A percentile compares a stretch with the other conserved stretches of the same genome.
Evolutionary conservation across 352 stramenopile species (phyloP).

Genomic region (Phytophthora sojae): DNA sequence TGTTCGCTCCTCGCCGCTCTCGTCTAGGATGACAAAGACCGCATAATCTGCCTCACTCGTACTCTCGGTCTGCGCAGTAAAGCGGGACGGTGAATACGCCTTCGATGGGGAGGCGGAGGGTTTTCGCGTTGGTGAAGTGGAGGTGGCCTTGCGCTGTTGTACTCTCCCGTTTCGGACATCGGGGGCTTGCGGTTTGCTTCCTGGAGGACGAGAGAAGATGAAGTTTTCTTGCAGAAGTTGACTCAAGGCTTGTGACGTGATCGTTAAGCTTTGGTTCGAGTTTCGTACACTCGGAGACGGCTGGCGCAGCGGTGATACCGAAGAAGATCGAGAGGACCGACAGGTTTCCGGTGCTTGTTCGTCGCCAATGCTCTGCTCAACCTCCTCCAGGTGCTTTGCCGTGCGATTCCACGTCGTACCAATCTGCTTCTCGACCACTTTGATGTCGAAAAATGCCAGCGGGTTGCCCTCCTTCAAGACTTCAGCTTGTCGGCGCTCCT

Average conservation of each 20-base stretch:
- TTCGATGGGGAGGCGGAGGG: slow-evolving; percentile 6
- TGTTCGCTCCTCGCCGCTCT: slow-evolving; percentile 8
- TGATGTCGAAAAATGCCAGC: slow-evolving; percentile 62
- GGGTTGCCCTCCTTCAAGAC: slow-evolving; percentile 73
- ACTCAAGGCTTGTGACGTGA: slow-evolving; percentile 46
- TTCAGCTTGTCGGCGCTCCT: slow-evolving; percentile 37
- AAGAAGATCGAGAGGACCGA: neutral
- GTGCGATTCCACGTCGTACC: slow-evolving; percentile 21
- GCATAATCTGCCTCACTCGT: slow-evolving; percentile 43
- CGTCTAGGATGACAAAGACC: slow-evolving; percentile 32
- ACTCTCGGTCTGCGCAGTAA: slow-evolving; percentile 14
- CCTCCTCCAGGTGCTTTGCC: neutral
- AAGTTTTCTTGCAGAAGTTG: slow-evolving; percentile 75
- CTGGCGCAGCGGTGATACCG: slow-evolving; percentile 4
- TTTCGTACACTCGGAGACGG: slow-evolving; percentile 9
- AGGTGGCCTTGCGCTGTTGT: slow-evolving; percentile 2
- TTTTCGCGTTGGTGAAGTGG: slow-evolving; percentile 5
- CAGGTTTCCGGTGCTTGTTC: neutral
- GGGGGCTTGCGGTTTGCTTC: slow-evolving; percentile 9
- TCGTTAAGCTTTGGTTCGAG: slow-evolving; percentile 22
- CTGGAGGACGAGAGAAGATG: slow-evolving; percentile 62
- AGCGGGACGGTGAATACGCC: slow-evolving; percentile 14
- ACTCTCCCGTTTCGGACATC: slow-evolving; percentile 9
- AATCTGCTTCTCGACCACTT: slow-evolving; percentile 34
- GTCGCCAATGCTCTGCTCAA: slow-evolving; percentile 1